A percentile compares a stretch with the other conserved stretches of the same genome.
Evolutionary conservation across 495 filamentous ascomycete genomes (phyloP).

Genomic region (Hypoxylon perforatum): DNA sequence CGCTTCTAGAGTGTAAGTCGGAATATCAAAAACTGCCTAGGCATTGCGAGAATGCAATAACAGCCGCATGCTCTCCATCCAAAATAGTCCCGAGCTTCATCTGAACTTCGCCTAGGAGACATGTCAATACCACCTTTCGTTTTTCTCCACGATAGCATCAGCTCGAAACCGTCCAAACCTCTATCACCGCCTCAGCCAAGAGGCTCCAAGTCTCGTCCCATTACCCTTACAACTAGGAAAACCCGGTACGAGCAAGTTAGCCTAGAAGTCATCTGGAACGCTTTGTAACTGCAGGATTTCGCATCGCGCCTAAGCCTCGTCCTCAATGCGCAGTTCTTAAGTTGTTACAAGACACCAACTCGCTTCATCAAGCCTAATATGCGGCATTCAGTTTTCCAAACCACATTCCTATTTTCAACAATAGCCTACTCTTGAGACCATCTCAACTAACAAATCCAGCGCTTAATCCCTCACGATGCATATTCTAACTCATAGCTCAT

Average conservation of each 20-base stretch:
- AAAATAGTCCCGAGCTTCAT: slow-evolving; percentile 12
- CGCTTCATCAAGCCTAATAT: slow-evolving; percentile 12
- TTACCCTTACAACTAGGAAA: slow-evolving; percentile 1
- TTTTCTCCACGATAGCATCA: slow-evolving; percentile 5
- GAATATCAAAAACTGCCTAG: slow-evolving; percentile 7
- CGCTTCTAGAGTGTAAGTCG: slow-evolving; percentile 6
- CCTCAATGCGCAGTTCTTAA: neutral
- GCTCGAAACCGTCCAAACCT: slow-evolving; percentile 11
- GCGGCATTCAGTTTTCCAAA: slow-evolving; percentile 8
- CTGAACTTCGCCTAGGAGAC: slow-evolving; percentile 10
- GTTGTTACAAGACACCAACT: neutral
- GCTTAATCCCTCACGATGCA: neutral
- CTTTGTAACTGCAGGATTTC: slow-evolving; percentile 19
- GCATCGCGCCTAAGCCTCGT: slow-evolving; percentile 15
- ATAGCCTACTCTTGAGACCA: slow-evolving; percentile 12
- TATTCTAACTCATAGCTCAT: slow-evolving; percentile 40
- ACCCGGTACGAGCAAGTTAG: neutral
- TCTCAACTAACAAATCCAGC: neutral
- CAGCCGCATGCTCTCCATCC: neutral
- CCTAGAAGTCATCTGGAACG: slow-evolving; percentile 26
- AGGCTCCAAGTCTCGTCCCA: neutral
- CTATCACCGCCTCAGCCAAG: slow-evolving; percentile 12
- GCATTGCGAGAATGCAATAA: slow-evolving; percentile 14
- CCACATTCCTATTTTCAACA: slow-evolving; percentile 14
- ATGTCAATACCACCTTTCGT: slow-evolving; percentile 1